A percentile compares a stretch with the other conserved stretches of the same genome.
phyloP scores from a whole-genome alignment of 2,329 filamentous ascomycete genomes.

The Fusarium liriodendri region DNA sequence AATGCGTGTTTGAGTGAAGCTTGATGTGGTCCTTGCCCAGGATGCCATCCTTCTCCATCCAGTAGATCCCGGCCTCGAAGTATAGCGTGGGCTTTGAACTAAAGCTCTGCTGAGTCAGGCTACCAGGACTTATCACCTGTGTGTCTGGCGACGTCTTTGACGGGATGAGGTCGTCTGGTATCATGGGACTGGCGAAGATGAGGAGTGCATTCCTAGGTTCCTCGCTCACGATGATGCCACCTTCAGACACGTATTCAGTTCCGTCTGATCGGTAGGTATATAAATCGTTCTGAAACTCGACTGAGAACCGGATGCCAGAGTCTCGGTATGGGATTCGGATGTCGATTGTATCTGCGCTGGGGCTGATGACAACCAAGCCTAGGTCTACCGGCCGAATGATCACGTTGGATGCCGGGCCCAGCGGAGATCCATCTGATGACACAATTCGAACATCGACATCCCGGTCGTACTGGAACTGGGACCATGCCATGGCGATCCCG shows the following conservation, averaged over 20 bases:
- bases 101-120: slow-evolving; percentile 19
- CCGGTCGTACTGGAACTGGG: slow-evolving; percentile 44
- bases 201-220: neutral
- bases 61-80: slow-evolving; percentile 48
- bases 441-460: slow-evolving; percentile 43
- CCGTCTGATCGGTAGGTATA: slow-evolving; percentile 40
- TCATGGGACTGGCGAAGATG: neutral
- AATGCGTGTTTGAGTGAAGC: slow-evolving; percentile 30
- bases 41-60: slow-evolving; percentile 23
- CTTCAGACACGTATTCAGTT: slow-evolving; percentile 25
- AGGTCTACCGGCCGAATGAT: neutral
- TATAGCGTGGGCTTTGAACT: slow-evolving; percentile 37
- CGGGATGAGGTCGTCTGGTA: slow-evolving; percentile 37
- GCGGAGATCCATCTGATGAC: slow-evolving; percentile 20
- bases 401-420: neutral
- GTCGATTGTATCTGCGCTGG: neutral
- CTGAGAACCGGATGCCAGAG: slow-evolving; percentile 45
- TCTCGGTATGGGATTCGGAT: slow-evolving; percentile 43
- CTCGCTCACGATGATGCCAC: slow-evolving; percentile 36
- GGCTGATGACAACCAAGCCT: neutral
- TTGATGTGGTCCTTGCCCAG: slow-evolving; percentile 35
- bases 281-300: slow-evolving; percentile 48
- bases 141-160: slow-evolving; percentile 24
- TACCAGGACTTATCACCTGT: slow-evolving; percentile 11
- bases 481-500: slow-evolving; percentile 50